These are phyloP conservation scores for Lasiodiplodia sp. DNA, from an alignment of 2,329 filamentous ascomycete species.

Conservation along the genomic window DNA sequence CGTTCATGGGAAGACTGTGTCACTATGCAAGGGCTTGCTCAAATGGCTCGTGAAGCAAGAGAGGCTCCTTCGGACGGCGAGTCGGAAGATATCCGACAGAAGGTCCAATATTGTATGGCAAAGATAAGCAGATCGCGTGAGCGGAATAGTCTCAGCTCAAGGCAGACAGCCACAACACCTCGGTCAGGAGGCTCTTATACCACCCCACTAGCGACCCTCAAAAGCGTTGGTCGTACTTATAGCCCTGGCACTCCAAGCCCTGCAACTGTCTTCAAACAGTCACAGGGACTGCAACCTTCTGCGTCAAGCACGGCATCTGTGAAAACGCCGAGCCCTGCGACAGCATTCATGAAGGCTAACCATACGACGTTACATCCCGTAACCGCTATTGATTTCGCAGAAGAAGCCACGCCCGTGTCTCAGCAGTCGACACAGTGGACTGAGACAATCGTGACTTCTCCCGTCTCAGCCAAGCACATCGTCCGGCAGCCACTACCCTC, in stretches of 20 bases:
- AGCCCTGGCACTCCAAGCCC: not conserved
- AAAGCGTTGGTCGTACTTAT: not conserved
- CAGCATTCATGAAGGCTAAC: not conserved
- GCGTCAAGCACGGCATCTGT: not conserved
- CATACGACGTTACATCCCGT: not conserved
- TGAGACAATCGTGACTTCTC: constrained; percentile 9
- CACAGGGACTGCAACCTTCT: not conserved
- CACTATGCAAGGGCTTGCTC: constrained; percentile 73
- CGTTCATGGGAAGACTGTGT: constrained; percentile 72
- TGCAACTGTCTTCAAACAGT: not conserved
- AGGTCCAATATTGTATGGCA: constrained; percentile 8
- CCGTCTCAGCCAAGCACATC: not conserved
- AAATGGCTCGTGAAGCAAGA: constrained; percentile 66
- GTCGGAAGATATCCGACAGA: constrained; percentile 25
- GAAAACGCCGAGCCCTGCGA: constrained; percentile 16
- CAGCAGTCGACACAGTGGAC: constrained; percentile 19
- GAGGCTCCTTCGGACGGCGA: constrained; percentile 37
- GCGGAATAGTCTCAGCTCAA: not conserved
- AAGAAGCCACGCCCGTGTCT: constrained; percentile 19
- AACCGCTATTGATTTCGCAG: not conserved
- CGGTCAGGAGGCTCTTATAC: not conserved
- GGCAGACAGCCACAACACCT: constrained; percentile 6
- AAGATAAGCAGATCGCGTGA: constrained; percentile 24
- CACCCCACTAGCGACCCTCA: constrained; percentile 1
- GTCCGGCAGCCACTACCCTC: not conserved